Conservation (phyloP, 768 basidiomycete genomes). For the Solioccasus polychromus region DNA sequence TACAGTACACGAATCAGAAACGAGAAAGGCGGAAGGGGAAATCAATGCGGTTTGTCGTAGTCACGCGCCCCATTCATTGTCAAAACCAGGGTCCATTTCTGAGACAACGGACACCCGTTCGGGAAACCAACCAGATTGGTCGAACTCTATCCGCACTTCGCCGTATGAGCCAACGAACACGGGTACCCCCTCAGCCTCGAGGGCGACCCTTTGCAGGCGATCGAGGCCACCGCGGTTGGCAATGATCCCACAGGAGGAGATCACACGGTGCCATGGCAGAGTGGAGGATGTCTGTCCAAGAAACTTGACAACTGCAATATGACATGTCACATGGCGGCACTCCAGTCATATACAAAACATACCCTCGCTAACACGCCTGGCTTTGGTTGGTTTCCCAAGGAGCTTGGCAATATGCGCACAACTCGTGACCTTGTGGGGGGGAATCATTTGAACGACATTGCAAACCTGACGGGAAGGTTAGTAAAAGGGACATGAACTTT, state of each 20-base stretch:
- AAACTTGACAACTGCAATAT: conserved; percentile 62
- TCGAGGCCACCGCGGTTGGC: conserved; percentile 73
- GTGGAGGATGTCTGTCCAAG: conserved; percentile 56
- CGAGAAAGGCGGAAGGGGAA: neutral
- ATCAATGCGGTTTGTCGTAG: neutral
- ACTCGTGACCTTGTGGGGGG: conserved; percentile 61
- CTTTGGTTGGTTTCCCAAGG: conserved; percentile 70
- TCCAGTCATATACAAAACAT: conserved; percentile 4
- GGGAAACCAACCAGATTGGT: conserved; percentile 65
- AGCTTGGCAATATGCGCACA: conserved; percentile 80
- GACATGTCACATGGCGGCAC: neutral
- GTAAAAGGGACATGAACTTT: neutral
- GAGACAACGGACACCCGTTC: conserved; percentile 9
- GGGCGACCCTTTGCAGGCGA: conserved; percentile 62
- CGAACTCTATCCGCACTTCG: conserved; percentile 54
- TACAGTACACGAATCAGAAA: neutral
- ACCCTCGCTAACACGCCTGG: conserved; percentile 83
- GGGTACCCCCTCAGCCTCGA: conserved; percentile 75
- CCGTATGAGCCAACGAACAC: conserved; percentile 52
- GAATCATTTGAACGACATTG: conserved; percentile 62
- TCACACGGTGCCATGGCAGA: conserved; percentile 78
- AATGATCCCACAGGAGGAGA: conserved; percentile 63
- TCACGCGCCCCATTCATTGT: conserved; percentile 25
- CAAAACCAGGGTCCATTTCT: conserved; percentile 9
- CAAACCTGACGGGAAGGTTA: conserved; percentile 50